Evolutionary conservation across 495 filamentous ascomycete genomes (phyloP).

Genomic region (Daldinia vernicosa): DNA sequence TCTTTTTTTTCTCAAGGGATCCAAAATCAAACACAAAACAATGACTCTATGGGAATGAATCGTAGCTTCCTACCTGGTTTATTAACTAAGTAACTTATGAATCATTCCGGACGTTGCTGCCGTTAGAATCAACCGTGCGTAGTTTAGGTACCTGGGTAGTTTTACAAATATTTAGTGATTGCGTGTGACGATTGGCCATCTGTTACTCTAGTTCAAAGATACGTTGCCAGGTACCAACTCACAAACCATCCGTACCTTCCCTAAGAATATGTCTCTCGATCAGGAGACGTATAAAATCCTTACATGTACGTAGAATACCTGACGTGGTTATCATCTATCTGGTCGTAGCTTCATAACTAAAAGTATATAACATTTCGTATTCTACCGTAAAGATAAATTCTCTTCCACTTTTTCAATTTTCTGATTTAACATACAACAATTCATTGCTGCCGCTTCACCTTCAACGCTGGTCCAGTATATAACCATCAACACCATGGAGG

Average conservation of each 20-base stretch:
- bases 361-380: not conserved
- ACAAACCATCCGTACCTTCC: not conserved
- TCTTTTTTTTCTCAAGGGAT: no score
- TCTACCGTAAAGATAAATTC: not conserved
- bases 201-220: not conserved
- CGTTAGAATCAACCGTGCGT: not conserved
- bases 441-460: not conserved
- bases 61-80: not conserved
- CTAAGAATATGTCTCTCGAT: not conserved
- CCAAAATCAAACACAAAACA: not conserved
- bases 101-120: not conserved
- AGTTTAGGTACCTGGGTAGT: not conserved
- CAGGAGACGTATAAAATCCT: not conserved
- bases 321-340: not conserved
- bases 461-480: not conserved
- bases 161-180: not conserved
- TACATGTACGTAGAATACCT: not conserved
- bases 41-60: not conserved
- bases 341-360: not conserved
- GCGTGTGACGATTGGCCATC: not conserved
- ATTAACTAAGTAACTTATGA: not conserved
- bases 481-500: constrained; percentile 65
- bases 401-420: not conserved
- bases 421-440: not conserved
- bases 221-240: not conserved